These are phyloP conservation scores for Tolypocladium nubicola DNA, from an alignment of 2,329 filamentous ascomycete genomes.

Conservation along the genomic window DNA sequence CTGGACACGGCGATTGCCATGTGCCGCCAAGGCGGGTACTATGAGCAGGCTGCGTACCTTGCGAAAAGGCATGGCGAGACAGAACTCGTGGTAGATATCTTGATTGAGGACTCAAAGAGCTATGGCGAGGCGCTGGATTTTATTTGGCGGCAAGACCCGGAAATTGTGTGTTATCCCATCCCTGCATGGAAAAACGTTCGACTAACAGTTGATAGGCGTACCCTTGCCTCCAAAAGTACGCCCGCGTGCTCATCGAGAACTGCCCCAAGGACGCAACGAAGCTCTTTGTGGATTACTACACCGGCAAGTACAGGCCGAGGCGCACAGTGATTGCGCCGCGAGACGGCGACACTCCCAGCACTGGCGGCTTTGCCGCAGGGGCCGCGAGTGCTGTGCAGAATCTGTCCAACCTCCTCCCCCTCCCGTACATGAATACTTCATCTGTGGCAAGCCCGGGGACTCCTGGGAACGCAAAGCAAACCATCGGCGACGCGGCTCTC, in stretches of 20 bases:
- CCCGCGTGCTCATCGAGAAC: constrained; percentile 79
- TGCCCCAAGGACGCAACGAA: constrained; percentile 73
- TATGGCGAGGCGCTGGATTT: constrained; percentile 84
- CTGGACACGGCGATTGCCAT: constrained; percentile 94
- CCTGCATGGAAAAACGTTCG: too few species aligned
- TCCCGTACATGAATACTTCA: constrained; percentile 72
- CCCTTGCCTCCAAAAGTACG: constrained; percentile 87
- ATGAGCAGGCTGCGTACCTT: constrained; percentile 89
- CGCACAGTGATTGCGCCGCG: constrained; percentile 38
- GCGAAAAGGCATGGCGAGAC: constrained; percentile 91
- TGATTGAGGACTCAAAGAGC: constrained; percentile 90
- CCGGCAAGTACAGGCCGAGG: constrained; percentile 67
- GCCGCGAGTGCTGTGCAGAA: constrained; percentile 77
- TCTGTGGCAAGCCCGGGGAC: constrained; percentile 42
- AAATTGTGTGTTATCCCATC: constrained; percentile 44
- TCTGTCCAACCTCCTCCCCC: constrained; percentile 68
- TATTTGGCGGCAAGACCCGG: constrained; percentile 77
- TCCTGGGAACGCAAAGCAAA: constrained; percentile 37
- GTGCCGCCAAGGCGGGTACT: constrained; percentile 95
- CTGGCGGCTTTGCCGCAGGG: constrained; percentile 38
- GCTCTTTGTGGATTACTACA: constrained; percentile 92
- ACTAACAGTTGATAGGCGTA: constrained; percentile 53
- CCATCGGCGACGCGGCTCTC: constrained; percentile 40
- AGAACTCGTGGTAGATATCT: constrained; percentile 85
- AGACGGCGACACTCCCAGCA: constrained; percentile 24